Evolutionary conservation across 225 moss, liverwort and hornwort genomes (phyloP).

Genomic region (Bryum argenteum): DNA sequence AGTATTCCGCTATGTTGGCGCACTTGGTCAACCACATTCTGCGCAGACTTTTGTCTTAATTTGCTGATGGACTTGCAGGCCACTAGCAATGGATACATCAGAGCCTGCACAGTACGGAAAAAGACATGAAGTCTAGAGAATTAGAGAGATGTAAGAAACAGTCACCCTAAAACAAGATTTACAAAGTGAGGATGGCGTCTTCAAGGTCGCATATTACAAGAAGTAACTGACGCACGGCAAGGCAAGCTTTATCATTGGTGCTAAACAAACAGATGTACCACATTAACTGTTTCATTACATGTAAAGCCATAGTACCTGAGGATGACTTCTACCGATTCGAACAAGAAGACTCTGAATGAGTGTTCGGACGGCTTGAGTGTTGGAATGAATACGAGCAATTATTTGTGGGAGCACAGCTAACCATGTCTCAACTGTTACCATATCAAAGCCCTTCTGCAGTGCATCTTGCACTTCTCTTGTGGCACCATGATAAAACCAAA

Average conservation of each 20-base stretch:
- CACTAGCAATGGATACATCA: conserved; percentile 97
- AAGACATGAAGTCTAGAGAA: conserved; percentile 21
- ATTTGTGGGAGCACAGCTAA: conserved; percentile 96
- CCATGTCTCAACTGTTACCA: conserved; percentile 92
- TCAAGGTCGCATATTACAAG: background rate
- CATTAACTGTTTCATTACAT: background rate
- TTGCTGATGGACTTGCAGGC: conserved; percentile 94
- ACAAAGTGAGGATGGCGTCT: background rate
- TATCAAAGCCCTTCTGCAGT: conserved; percentile 72
- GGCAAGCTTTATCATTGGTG: conserved; percentile 6
- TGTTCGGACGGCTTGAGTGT: conserved; percentile 76
- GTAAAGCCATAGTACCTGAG: conserved; percentile 62
- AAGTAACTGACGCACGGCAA: conserved; percentile 11
- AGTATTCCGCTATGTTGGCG: conserved; percentile 85
- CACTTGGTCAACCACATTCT: conserved; percentile 87
- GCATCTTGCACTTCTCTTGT: conserved; percentile 81
- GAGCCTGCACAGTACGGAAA: conserved; percentile 56
- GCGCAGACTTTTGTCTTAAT: conserved; percentile 72
- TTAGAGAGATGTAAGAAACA: background rate
- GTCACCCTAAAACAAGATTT: conserved; percentile 13
- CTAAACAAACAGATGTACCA: conserved; percentile 1
- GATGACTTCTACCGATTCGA: conserved; percentile 88
- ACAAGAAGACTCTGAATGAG: conserved; percentile 84
- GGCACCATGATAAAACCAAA: conserved; percentile 97
- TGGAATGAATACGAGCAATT: conserved; percentile 96